A percentile compares a stretch with the other conserved stretches of the same genome.
These are phyloP conservation scores for Helminthosporium solani DNA, from an alignment of 2,329 filamentous ascomycete genomes.

Conservation along the genomic window DNA sequence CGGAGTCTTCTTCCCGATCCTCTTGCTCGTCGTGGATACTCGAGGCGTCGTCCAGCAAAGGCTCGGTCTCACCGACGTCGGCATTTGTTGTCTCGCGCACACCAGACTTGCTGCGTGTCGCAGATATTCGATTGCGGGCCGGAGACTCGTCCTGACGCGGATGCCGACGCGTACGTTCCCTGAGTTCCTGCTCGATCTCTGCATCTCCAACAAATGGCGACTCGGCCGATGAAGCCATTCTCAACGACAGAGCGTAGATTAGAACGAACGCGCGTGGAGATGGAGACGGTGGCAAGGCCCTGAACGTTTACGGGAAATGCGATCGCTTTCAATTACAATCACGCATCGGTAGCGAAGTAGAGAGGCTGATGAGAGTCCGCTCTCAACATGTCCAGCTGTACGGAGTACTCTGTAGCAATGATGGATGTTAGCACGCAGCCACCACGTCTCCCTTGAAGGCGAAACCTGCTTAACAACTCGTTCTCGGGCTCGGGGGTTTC, in stretches of 20 bases:
- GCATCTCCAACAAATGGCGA: constrained; percentile 31
- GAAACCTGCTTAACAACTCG: too few relatives aligned
- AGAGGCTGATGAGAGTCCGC: too few relatives aligned
- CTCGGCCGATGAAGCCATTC: constrained; percentile 29
- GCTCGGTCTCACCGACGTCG: constrained; percentile 28
- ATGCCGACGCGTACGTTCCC: constrained; percentile 8
- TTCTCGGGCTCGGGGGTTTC: too few relatives aligned
- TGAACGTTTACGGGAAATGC: too few relatives aligned
- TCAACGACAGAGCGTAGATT: neutral
- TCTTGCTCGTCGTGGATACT: constrained; percentile 8
- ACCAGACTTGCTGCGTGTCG: constrained; percentile 15
- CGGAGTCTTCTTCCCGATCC: constrained; percentile 7
- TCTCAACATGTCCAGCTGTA: too few relatives aligned
- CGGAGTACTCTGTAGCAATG: too few relatives aligned
- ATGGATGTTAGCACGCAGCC: too few relatives aligned
- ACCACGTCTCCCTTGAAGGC: too few relatives aligned
- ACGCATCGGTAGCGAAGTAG: too few relatives aligned
- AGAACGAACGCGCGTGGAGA: neutral
- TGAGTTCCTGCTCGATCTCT: constrained; percentile 29
- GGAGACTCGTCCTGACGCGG: constrained; percentile 11
- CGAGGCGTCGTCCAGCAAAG: constrained; percentile 24
- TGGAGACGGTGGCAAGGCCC: neutral
- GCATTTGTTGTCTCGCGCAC: constrained; percentile 11
- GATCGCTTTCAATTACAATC: too few relatives aligned
- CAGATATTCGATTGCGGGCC: constrained; percentile 9